Evolutionary conservation across 495 filamentous ascomycete species (phyloP), one percentile per base, ranked within the genome.

Genomic region (Penicillium arizonense): DNA sequence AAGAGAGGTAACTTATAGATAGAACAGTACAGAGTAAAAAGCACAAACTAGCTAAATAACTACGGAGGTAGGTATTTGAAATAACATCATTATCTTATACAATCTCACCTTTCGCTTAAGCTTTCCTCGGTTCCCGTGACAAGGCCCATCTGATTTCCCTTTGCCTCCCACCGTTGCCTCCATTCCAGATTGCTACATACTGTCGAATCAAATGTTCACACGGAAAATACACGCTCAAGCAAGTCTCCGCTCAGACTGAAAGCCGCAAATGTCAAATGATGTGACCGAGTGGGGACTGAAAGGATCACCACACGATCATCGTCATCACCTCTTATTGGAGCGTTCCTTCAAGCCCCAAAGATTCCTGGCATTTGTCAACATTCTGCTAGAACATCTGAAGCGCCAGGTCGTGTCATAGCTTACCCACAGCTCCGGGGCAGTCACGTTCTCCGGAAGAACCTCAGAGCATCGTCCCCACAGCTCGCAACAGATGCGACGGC

Each of bases 401-500:
- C 28, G 18, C 18, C 18, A 1, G 18, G 18, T 35, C 30, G 30
- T n/a, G 21, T n/a, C 18, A 16, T 18, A 26, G 55, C 74, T 58
- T 58, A 83, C 80, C 80, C 78, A 81, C 10, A 83, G 59, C 49
- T 82, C 77, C 21, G 64, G 60, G 55, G 60, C 66, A 45, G 61
- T 75, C 60, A 70, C 71, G 38, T 70, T 72, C 40, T 77, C 73
- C 18, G 77, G 72, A 51, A 83, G 53, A 28, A 72, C 64, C 43
- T 78, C 78, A 38, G 75, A 73, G 53, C 70, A 74, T 44, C 58
- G 64, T n/a, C 47, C 63, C 80, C 79, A 83, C 20, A 85, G 43
- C 34, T 80, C 75, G 35, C 70, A 59, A 62, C 74, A 82, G 11
- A 85, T 81, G 43, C 67, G 75, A 62, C 72, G 72, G 48, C 85